A percentile compares a stretch with the other conserved stretches of the same genome.
Conservation (phyloP, 805 yeast genomes). For the Candida patagonica region DNA sequence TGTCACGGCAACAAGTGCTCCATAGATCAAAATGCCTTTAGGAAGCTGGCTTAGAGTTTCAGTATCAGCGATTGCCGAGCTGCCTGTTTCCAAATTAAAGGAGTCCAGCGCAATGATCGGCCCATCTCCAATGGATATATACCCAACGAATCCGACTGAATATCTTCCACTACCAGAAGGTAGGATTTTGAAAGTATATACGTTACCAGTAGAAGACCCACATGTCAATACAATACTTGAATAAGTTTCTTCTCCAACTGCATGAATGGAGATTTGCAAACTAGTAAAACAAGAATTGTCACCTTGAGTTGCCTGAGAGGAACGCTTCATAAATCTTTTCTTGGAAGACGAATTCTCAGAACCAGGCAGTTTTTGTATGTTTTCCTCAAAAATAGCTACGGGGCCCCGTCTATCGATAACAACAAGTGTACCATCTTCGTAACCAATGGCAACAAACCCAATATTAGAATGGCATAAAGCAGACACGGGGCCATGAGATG, state of each 20-base stretch:
- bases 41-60: slow-evolving; percentile 49
- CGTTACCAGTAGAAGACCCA: slow-evolving; percentile 72
- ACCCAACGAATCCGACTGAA: slow-evolving; percentile 42
- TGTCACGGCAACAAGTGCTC: slow-evolving; percentile 50
- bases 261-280: slow-evolving; percentile 67
- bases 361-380: background rate
- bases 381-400: slow-evolving; percentile 38
- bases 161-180: slow-evolving; percentile 59
- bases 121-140: slow-evolving; percentile 40
- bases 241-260: slow-evolving; percentile 53
- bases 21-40: slow-evolving; percentile 52
- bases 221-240: slow-evolving; percentile 64
- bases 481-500: slow-evolving; percentile 42
- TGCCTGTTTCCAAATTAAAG: slow-evolving; percentile 49
- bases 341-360: background rate
- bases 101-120: slow-evolving; percentile 50
- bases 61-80: slow-evolving; percentile 54
- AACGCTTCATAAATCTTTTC: background rate
- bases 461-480: slow-evolving; percentile 59
- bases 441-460: slow-evolving; percentile 80
- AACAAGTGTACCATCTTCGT: slow-evolving; percentile 61
- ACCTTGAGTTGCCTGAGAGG: slow-evolving; percentile 4
- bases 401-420: slow-evolving; percentile 73
- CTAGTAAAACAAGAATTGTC: slow-evolving; percentile 38
- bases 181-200: slow-evolving; percentile 52